These are phyloP conservation scores for Lepidium africanum DNA, from an alignment of 345 rosid species.

Conservation along the genomic window DNA sequence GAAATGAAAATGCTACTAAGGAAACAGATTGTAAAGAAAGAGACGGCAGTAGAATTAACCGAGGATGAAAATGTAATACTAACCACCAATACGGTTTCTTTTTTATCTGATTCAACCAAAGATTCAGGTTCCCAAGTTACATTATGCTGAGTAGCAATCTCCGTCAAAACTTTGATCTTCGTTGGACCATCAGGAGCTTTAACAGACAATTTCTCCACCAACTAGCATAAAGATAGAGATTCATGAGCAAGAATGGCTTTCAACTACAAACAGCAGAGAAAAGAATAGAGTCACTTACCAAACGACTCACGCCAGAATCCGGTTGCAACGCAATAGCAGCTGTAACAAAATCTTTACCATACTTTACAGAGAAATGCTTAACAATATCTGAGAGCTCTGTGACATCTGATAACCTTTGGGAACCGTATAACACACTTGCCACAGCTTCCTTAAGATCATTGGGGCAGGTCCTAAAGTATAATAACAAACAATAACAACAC, in stretches of 20 bases:
- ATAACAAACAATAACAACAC: conserved; percentile 3
- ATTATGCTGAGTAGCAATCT: conserved; percentile 76
- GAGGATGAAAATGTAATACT: not conserved
- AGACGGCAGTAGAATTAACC: not conserved
- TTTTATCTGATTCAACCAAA: conserved; percentile 45
- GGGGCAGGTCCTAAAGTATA: conserved; percentile 51
- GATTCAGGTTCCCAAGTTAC: conserved; percentile 67
- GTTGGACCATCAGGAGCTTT: conserved; percentile 81
- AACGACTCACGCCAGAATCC: conserved; percentile 77
- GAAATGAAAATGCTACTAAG: conserved; percentile 3
- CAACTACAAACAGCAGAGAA: not conserved
- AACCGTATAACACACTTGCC: conserved; percentile 60
- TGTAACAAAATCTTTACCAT: conserved; percentile 77
- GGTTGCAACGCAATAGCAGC: conserved; percentile 74
- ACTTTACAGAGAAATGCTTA: conserved; percentile 70
- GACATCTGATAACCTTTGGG: conserved; percentile 75
- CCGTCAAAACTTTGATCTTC: conserved; percentile 58
- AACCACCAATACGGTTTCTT: conserved; percentile 35
- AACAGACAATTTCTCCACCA: conserved; percentile 76
- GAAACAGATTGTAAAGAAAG: conserved; percentile 1
- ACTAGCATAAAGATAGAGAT: conserved; percentile 28
- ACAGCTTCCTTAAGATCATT: conserved; percentile 78
- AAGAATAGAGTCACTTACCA: conserved; percentile 40
- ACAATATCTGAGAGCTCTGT: conserved; percentile 63
- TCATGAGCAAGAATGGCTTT: conserved; percentile 1